phyloP scores from a whole-genome alignment of 306 rosid genomes.

The Crotalaria pallida region DNA sequence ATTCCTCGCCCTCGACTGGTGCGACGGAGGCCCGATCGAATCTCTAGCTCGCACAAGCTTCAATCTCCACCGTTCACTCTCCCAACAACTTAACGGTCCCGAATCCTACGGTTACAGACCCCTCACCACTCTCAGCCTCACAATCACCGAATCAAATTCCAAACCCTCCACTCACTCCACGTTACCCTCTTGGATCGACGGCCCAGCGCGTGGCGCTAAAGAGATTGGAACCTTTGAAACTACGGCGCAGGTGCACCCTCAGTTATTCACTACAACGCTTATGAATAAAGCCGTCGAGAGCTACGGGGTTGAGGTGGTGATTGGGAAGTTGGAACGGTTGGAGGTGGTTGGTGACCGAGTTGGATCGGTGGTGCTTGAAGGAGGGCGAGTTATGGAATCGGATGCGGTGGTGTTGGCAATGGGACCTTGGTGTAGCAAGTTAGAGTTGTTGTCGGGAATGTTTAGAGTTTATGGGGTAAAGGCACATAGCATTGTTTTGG shows the following conservation, averaged over 20 bases:
- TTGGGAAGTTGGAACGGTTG: conserved; percentile 62
- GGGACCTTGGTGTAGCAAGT: conserved; percentile 82
- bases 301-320: conserved; percentile 57
- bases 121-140: conserved; percentile 63
- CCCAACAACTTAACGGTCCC: conserved; percentile 62
- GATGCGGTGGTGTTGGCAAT: conserved; percentile 75
- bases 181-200: conserved; percentile 69
- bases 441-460: conserved; percentile 43
- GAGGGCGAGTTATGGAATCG: conserved; percentile 47
- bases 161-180: conserved; percentile 17
- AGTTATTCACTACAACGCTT: conserved; percentile 53
- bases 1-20: conserved; percentile 94
- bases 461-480: conserved; percentile 65
- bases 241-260: conserved; percentile 91
- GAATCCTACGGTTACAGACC: conserved; percentile 77
- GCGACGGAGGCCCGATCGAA: conserved; percentile 67
- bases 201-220: conserved; percentile 36
- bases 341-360: conserved; percentile 40
- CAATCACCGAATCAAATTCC: conserved; percentile 44
- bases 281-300: conserved; percentile 54
- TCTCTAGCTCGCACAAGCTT: conserved; percentile 72
- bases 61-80: conserved; percentile 73
- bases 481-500: conserved; percentile 78
- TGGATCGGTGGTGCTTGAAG: conserved; percentile 53
- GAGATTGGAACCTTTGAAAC: conserved; percentile 60